Base-by-base conservation (phyloP, 2,329 filamentous ascomycete genomes). In the Scedosporium boydii region DNA sequence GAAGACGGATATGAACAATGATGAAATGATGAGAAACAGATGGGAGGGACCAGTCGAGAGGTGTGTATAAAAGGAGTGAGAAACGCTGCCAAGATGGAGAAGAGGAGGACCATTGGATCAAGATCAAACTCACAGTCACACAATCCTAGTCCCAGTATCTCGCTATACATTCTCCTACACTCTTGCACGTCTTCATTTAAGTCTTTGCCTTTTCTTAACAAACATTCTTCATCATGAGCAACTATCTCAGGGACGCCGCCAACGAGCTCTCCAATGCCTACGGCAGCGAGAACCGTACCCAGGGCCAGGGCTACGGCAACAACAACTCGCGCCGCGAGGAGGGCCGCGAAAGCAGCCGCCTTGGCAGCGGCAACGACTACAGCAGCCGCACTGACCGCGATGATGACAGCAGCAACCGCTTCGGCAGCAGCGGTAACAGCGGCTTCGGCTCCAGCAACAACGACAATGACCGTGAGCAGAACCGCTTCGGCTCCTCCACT, bases 241-340 rank as follows among this genome's bases (percentile, higher is more conserved):
- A 68, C 61, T 69, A 70, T 59, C 60, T 66, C 65, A 67, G 67
- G 63, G 55, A 70, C 55, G 63, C 64, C 44, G 61, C 64, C 41
- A 18, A 55, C 18, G 51, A 55, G 51, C 7, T 55, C 51, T 55
- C 51, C 51, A 26, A 55, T 6, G n/a, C 21, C 51, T 34, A 66
- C 59, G 69, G 67, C 51, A 58, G 68, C 63, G 63, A 66, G 61
- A 67, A 69, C 59, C 53, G 65, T 62, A 66, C 34, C 34, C 34
- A 38, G 34, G 34, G 34, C 34, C 34, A 38, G 34, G 34, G 63
- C 38, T 60, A 66, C 27, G 34, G 51, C 46, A 53, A 7, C n/a
- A 57, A 26, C 55, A 57, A 27, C 56, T 53, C 51, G 6, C 51
- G 23, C 6, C 18, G 38, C 56, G 23, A 42, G n/a, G 29, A 18